These are phyloP conservation scores for Eruca vesicaria DNA, from an alignment of 441 rosid genomes.

Conservation along the genomic window DNA sequence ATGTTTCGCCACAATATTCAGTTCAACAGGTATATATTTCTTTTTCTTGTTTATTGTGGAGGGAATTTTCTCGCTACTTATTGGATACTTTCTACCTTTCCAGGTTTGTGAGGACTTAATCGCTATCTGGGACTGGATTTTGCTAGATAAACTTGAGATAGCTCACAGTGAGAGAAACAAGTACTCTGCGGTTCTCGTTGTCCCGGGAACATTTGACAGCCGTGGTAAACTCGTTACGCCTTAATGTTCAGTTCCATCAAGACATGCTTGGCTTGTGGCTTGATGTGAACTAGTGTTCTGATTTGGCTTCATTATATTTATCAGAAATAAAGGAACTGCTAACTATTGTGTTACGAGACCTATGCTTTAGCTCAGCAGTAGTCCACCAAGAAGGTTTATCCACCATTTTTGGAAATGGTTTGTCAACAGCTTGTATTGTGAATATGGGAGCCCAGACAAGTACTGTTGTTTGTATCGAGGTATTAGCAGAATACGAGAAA, in stretches of 20 bases:
- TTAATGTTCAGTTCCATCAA: not conserved
- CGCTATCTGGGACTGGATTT: constrained; percentile 91
- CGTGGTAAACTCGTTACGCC: constrained; percentile 54
- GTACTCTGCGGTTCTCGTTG: constrained; percentile 78
- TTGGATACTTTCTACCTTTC: constrained; percentile 12
- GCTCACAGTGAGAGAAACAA: constrained; percentile 55
- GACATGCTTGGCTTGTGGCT: not conserved
- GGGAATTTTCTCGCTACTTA: not conserved
- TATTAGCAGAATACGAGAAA: constrained; percentile 33
- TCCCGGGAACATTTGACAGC: constrained; percentile 80
- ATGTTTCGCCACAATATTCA: constrained; percentile 77
- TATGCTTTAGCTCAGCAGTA: constrained; percentile 81
- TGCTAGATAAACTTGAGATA: constrained; percentile 65
- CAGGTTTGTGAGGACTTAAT: constrained; percentile 88
- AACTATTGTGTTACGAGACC: constrained; percentile 71
- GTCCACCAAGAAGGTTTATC: constrained; percentile 99
- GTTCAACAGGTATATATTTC: constrained; percentile 66
- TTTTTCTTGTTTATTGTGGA: not conserved
- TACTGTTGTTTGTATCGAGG: constrained; percentile 91
- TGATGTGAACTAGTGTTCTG: not conserved
- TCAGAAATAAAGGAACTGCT: constrained; percentile 93
- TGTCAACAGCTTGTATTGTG: constrained; percentile 89
- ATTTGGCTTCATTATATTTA: constrained; percentile 25
- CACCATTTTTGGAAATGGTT: constrained; percentile 93
- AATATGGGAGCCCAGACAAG: constrained; percentile 93